Percentiles rank a stretch among this genome's conserved stretches.
Evolutionary conservation across 164 flowering plant genomes (phyloP).

Genomic region (Macadamia tetraphylla): DNA sequence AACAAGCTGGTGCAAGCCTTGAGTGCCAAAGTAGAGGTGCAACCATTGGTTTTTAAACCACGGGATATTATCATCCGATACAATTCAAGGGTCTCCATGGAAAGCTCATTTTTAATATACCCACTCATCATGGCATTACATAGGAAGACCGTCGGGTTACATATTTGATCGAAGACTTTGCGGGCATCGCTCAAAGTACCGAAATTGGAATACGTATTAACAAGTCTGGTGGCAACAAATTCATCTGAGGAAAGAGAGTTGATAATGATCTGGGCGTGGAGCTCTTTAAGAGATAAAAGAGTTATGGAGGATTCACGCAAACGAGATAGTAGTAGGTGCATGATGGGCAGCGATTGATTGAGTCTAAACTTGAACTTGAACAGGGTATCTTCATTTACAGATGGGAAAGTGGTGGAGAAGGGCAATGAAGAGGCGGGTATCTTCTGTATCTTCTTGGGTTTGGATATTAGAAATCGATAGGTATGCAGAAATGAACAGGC

Average conservation of each 20-base stretch:
- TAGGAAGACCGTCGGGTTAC: constrained; percentile 12
- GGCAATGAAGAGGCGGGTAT: constrained; percentile 1
- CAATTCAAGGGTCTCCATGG: constrained; percentile 24
- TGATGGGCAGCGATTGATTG: constrained; percentile 14
- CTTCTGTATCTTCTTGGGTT: not conserved
- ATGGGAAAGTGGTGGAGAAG: constrained; percentile 1
- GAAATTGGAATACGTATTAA: constrained; percentile 22
- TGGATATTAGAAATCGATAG: not conserved
- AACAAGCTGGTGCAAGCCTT: constrained; percentile 31
- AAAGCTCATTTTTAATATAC: constrained; percentile 19
- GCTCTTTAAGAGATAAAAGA: constrained; percentile 16
- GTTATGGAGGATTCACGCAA: constrained; percentile 21
- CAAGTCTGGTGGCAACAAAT: constrained; percentile 25
- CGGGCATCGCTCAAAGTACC: constrained; percentile 22
- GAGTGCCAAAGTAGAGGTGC: constrained; percentile 25
- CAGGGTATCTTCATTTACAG: constrained; percentile 6
- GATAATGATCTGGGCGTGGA: constrained; percentile 28
- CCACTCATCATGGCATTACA: constrained; percentile 38
- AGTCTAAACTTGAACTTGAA: not conserved
- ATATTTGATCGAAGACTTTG: constrained; percentile 25
- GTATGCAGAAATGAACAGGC: constrained; percentile 1
- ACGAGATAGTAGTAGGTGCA: constrained; percentile 18
- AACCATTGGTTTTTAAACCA: constrained; percentile 25
- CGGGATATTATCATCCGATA: constrained; percentile 21
- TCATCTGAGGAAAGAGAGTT: constrained; percentile 11